Evolutionary conservation across 139 green algal genomes (phyloP), one percentile per base, ranked within the genome.

Genomic region (Auxenochlorella pyrenoidosa): DNA sequence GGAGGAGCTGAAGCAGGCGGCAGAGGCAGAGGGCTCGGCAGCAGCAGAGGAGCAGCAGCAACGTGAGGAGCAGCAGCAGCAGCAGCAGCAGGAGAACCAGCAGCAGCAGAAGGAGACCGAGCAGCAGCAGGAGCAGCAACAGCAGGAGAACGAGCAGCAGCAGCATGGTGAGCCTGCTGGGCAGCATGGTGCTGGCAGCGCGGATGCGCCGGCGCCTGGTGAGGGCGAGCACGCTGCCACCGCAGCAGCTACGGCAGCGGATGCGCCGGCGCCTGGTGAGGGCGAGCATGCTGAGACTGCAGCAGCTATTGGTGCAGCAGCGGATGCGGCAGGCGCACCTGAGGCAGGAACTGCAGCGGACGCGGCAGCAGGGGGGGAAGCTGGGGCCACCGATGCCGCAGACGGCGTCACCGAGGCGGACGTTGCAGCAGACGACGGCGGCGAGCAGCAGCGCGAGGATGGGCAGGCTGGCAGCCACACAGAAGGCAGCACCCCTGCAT

Each of bases 1-100:
- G 79, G 79, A 70, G 3, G 82, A 34, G 22, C 24, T 5, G 8
- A 43, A 41, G 34, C 41, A 40, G 32, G 63, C 73, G 88, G 8
- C 15, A 81, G 38, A 83, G 88, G 80, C 82, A 70, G 47, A 36
- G 40, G 26, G 79, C 75, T 82, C 77, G 86, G 19, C 73, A 76
- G 22, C 73, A 85, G 66, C 54, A 84, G 75, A 58, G 8, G 66
- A 21, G 22, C 5, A 22, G 34, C 24, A 41, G 54, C 40, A 32
- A 30, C 70, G 88, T 0, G 24, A 81, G 38, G 83, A 88, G 72
- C 82, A 79, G 47, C n/a, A 44, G 28, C 85, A 76, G 88, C 68
- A 88, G 19, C 75, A 77, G 13, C 73, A 85, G 66, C 36, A 84
- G 75, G 51, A 54, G 5, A 36, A 30, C 0, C 3, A n/a, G n/a